phyloP scores from a whole-genome alignment of 129 eudicot genomes.

The Sambucus nigra region DNA sequence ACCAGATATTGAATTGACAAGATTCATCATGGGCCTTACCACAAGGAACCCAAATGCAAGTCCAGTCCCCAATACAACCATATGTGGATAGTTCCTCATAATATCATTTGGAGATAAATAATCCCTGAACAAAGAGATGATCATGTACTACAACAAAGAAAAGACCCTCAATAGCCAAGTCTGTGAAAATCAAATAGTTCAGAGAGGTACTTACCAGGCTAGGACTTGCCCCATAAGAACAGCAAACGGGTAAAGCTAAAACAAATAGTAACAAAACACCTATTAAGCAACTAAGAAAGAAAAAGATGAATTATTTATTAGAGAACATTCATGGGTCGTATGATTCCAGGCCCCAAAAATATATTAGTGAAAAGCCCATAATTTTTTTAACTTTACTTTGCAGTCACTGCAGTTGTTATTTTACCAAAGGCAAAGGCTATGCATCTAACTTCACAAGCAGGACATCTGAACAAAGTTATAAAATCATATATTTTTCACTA shows the following conservation, averaged over 20 bases:
- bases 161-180: background rate
- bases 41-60: constrained; percentile 96
- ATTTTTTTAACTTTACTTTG: no score
- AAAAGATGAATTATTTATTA: constrained; percentile 3
- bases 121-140: constrained; percentile 49
- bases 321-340: no score
- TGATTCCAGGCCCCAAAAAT: no score
- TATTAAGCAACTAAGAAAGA: constrained; percentile 10
- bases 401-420: no score
- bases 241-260: constrained; percentile 70
- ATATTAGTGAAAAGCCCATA: no score
- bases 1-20: no score
- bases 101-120: constrained; percentile 66
- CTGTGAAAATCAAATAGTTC: background rate
- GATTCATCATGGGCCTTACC: constrained; percentile 50
- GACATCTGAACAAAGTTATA: no score
- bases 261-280: constrained; percentile 7
- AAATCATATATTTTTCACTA: no score
- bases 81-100: constrained; percentile 64
- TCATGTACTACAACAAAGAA: background rate
- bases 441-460: no score
- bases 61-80: constrained; percentile 80
- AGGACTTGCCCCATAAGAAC: constrained; percentile 68
- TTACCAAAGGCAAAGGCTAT: no score
- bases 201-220: constrained; percentile 44